Base-by-base conservation (phyloP, 1,284 basidiomycete genomes). In the Puccinia horiana region DNA sequence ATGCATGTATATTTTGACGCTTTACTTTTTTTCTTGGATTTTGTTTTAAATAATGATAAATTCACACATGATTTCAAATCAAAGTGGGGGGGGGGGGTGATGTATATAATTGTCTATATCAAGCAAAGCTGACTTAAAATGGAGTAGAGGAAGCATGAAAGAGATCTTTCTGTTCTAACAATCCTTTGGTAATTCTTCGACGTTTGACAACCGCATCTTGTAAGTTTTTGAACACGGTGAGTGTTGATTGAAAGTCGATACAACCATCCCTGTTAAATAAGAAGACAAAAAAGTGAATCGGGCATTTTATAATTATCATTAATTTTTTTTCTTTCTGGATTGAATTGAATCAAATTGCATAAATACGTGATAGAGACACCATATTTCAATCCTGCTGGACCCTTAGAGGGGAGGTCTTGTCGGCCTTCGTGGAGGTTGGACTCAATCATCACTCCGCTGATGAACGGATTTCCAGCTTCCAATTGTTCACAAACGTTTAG, bases 401-500 rank as follows among this genome's bases (percentile, higher is more conserved):
- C 95, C 56, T 91, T 90, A 2, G 91, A 86, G 6, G 94, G 92
- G 82, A 97, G 93, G 85, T 94, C 92, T 87, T 98, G 95, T 56
- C 93, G 91, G 37, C 93, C 89, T 84, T 95, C 96, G 70, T 93
- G 90, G 81, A 98, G 90, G 87, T 99, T 96, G 74, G 93, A 94
- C 88, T 99, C 97, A 83, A 99, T 90, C 97, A 99, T 99, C 83
- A 98, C 95, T 82, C 96, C 96, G 90, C 96, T 92, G 84, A 99
- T 94, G 0, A 93, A 94, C 78, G 94, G 92, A 47, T 85, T 89
- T 89, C 85, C 85, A 3, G 89, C 90, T 83, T 92, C 90, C 35
- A 94, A 88, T 89, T 95, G 93, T 26, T 88, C 88, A 86, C 92
- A 93, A 82, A 91, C 87, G 83, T 88, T 88, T 18, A 88, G 85